These are phyloP conservation scores for Rhizopogon vulgaris DNA, from an alignment of 768 basidiomycete species.

Conservation along the genomic window DNA sequence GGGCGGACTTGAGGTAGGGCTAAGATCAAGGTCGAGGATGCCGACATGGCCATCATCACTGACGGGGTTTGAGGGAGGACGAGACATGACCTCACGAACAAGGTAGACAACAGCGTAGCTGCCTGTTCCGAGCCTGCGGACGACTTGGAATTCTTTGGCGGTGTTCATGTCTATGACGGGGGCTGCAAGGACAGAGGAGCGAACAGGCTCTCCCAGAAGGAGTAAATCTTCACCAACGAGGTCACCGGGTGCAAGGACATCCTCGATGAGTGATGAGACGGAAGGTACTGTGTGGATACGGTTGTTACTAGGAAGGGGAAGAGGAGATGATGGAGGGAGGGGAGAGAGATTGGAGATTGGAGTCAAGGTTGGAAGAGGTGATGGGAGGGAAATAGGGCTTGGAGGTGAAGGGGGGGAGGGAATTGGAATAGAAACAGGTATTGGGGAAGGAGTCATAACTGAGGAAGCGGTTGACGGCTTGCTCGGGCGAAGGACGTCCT, in stretches of 20 bases:
- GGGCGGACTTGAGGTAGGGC: conserved; percentile 24
- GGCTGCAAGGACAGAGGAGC: conserved; percentile 39
- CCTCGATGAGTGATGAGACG: conserved; percentile 26
- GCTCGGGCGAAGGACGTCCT: conserved; percentile 20
- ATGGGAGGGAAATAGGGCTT: conserved; percentile 29
- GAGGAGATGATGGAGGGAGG: conserved; percentile 25
- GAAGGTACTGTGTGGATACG: conserved; percentile 20
- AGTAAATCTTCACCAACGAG: conserved; percentile 60
- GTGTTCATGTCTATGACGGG: conserved; percentile 28
- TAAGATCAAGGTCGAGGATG: conserved; percentile 46
- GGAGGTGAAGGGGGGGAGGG: conserved; percentile 25
- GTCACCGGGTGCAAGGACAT: conserved; percentile 71
- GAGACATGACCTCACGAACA: conserved; percentile 62
- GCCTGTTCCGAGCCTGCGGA: conserved; percentile 80
- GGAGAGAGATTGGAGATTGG: conserved; percentile 22
- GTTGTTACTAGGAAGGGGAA: conserved; percentile 31
- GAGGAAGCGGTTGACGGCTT: conserved; percentile 3
- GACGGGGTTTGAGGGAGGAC: conserved; percentile 22
- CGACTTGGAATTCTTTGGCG: conserved; percentile 74
- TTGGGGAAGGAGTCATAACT: conserved; percentile 8
- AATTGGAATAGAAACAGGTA: conserved; percentile 19
- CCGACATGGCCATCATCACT: conserved; percentile 50
- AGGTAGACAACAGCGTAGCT: conserved; percentile 94
- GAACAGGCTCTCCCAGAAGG: conserved; percentile 63
- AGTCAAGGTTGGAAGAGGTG: conserved; percentile 26